Conservation (phyloP, 2,329 filamentous ascomycete genomes). For the Periconia sp. region DNA sequence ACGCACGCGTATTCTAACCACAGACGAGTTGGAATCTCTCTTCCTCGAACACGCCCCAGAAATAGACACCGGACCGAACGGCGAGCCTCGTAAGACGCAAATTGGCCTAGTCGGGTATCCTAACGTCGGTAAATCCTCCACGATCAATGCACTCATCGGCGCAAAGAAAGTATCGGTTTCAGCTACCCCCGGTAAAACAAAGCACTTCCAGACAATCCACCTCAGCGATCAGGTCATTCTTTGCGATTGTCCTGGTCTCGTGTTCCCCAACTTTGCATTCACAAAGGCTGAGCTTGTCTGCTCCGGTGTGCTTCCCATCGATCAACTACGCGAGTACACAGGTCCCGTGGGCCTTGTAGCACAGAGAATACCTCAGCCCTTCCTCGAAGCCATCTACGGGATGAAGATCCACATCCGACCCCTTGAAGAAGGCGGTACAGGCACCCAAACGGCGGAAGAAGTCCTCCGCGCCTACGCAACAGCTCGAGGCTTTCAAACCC, state of each 20-base stretch:
- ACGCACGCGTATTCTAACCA: slow-evolving; percentile 77
- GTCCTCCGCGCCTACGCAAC: slow-evolving; percentile 84
- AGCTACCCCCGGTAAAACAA: slow-evolving; percentile 96
- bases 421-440: slow-evolving; percentile 90
- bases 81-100: slow-evolving; percentile 70
- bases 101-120: slow-evolving; percentile 97
- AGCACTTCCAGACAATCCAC: slow-evolving; percentile 98
- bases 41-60: slow-evolving; percentile 78
- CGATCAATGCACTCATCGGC: slow-evolving; percentile 98
- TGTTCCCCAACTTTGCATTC: slow-evolving; percentile 96
- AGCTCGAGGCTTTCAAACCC: slow-evolving; percentile 88
- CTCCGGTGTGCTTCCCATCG: slow-evolving; percentile 93
- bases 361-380: slow-evolving; percentile 81
- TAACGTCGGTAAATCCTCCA: slow-evolving; percentile 98
- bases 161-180: slow-evolving; percentile 99
- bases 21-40: slow-evolving; percentile 88
- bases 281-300: slow-evolving; percentile 97
- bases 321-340: slow-evolving; percentile 91
- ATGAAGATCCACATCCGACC: slow-evolving; percentile 84
- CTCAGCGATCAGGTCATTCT: slow-evolving; percentile 87
- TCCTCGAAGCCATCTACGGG: slow-evolving; percentile 92
- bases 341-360: slow-evolving; percentile 85
- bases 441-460: slow-evolving; percentile 82
- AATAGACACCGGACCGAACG: slow-evolving; percentile 57
- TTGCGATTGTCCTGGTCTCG: slow-evolving; percentile 97